A percentile compares a stretch with the other conserved stretches of the same genome.
Conservation (phyloP, 2,329 filamentous ascomycete genomes). For the Cytospora piceae region DNA sequence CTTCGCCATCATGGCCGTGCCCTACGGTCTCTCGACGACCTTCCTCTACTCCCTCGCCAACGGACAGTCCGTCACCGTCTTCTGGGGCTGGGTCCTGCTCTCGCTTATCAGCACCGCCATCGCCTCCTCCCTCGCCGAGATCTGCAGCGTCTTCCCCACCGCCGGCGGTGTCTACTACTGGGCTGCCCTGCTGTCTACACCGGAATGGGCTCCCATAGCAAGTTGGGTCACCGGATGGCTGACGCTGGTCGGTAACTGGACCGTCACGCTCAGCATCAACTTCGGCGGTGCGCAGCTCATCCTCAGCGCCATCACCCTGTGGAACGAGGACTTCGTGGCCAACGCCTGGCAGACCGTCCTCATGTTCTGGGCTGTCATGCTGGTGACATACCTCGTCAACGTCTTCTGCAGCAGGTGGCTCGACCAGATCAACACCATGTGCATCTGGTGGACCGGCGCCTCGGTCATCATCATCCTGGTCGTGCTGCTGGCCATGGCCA, state of each 20-base stretch:
- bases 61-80: slow-evolving; percentile 69
- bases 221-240: slow-evolving; percentile 74
- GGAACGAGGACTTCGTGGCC: slow-evolving; percentile 69
- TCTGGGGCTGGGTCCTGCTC: slow-evolving; percentile 72
- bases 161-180: slow-evolving; percentile 73
- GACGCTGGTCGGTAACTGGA: slow-evolving; percentile 76
- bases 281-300: slow-evolving; percentile 71
- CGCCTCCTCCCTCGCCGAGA: slow-evolving; percentile 69
- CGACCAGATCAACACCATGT: slow-evolving; percentile 72
- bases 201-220: slow-evolving; percentile 67
- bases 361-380: slow-evolving; percentile 73
- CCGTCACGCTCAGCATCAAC: slow-evolving; percentile 65
- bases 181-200: slow-evolving; percentile 69
- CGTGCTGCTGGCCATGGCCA: slow-evolving; percentile 62
- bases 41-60: slow-evolving; percentile 70
- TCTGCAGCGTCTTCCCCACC: slow-evolving; percentile 70
- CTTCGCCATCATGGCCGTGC: slow-evolving; percentile 76
- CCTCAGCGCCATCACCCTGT: slow-evolving; percentile 69
- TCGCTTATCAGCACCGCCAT: slow-evolving; percentile 66
- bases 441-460: slow-evolving; percentile 71
- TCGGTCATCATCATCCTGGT: slow-evolving; percentile 58
- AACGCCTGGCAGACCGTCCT: slow-evolving; percentile 72
- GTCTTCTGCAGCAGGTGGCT: slow-evolving; percentile 63
- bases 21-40: slow-evolving; percentile 69
- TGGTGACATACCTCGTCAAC: slow-evolving; percentile 66